Percentiles rank a stretch among this genome's conserved stretches.
Evolutionary conservation across 495 filamentous ascomycete genomes (phyloP).

Genomic region (Hypomontagnella submonticulosa): DNA sequence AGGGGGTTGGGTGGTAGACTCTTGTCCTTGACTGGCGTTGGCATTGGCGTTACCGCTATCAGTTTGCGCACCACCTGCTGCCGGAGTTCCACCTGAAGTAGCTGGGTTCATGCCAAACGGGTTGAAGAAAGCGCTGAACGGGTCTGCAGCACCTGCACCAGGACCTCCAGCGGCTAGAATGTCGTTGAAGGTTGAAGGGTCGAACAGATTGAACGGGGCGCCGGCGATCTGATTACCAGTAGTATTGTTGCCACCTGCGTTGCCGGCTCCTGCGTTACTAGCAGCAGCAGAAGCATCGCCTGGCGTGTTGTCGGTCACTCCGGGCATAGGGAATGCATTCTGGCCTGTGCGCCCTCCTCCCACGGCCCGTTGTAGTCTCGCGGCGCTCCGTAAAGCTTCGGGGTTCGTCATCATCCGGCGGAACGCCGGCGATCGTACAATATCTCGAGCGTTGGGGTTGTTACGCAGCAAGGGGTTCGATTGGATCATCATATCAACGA

Average conservation of each 20-base stretch:
- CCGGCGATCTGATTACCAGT: slow-evolving; percentile 30
- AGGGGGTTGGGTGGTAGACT: slow-evolving; percentile 27
- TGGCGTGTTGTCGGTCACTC: slow-evolving; percentile 78
- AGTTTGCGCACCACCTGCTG: slow-evolving; percentile 24
- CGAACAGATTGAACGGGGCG: slow-evolving; percentile 55
- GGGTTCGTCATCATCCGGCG: slow-evolving; percentile 97
- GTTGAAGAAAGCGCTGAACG: slow-evolving; percentile 77
- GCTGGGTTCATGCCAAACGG: slow-evolving; percentile 21
- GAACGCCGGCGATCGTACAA: slow-evolving; percentile 87
- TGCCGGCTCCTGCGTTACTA: slow-evolving; percentile 35
- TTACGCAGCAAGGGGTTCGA: slow-evolving; percentile 87
- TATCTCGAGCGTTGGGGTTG: slow-evolving; percentile 82
- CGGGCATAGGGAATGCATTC: slow-evolving; percentile 85
- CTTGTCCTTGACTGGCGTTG: slow-evolving; percentile 40
- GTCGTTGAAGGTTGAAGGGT: slow-evolving; percentile 41
- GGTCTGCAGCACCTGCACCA: slow-evolving; percentile 65
- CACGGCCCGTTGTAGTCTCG: slow-evolving; percentile 80
- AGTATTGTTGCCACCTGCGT: slow-evolving; percentile 3
- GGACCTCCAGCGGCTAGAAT: slow-evolving; percentile 40
- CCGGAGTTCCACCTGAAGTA: slow-evolving; percentile 41
- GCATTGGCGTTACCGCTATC: slow-evolving; percentile 21
- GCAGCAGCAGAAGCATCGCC: slow-evolving; percentile 48
- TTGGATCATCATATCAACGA: slow-evolving; percentile 92
- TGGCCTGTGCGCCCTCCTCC: slow-evolving; percentile 58
- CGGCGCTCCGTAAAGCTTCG: slow-evolving; percentile 78